These are phyloP conservation scores for Saccharomycopsis sp. DNA, from an alignment of 805 yeast genomes.

Conservation along the genomic window DNA sequence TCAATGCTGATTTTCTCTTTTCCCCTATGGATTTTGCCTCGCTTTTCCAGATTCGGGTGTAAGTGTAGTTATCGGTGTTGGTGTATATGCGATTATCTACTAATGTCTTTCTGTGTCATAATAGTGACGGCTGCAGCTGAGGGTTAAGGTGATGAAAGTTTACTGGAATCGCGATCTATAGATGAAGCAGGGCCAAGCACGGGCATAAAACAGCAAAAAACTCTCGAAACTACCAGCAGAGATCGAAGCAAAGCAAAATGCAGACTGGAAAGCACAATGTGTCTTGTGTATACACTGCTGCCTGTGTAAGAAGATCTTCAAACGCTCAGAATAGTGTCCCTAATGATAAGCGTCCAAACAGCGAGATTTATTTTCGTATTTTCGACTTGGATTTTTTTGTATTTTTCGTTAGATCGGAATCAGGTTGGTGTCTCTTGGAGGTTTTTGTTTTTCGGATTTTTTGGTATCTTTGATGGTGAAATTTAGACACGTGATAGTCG, in stretches of 20 bases:
- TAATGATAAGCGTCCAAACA: too few species aligned
- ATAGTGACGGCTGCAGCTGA: too few species aligned
- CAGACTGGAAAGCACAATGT: neutral
- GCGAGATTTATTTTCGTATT: neutral
- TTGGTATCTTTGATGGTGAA: too few species aligned
- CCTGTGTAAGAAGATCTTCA: too few species aligned
- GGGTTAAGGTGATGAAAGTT: too few species aligned
- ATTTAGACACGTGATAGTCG: too few species aligned
- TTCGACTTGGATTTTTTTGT: neutral
- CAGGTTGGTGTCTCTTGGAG: too few species aligned
- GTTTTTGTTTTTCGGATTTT: too few species aligned
- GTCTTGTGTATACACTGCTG: neutral
- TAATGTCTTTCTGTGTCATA: neutral
- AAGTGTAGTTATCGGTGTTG: neutral
- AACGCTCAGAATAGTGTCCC: too few species aligned
- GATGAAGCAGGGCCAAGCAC: too few species aligned
- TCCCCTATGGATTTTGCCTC: neutral
- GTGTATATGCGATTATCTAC: neutral
- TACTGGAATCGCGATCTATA: neutral
- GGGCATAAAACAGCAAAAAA: neutral
- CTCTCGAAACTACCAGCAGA: neutral
- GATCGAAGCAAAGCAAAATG: neutral
- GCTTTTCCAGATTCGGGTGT: neutral
- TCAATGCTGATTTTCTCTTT: neutral
- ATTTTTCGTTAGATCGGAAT: too few species aligned